Conservation (phyloP, 2,329 filamentous ascomycete species). For the Pseudofabraea citricarpa region DNA sequence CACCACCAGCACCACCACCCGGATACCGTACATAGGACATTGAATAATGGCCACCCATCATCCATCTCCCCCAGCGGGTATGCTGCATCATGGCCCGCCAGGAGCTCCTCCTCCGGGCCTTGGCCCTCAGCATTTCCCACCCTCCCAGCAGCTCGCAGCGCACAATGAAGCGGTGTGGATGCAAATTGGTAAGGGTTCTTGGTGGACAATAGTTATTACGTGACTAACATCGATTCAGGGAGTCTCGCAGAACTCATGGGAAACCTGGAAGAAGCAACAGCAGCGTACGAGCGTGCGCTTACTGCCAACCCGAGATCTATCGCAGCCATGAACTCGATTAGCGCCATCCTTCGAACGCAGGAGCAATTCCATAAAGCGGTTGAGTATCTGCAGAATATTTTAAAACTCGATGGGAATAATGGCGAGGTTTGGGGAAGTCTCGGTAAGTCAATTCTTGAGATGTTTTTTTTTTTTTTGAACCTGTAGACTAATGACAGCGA, state of each 20-base stretch:
- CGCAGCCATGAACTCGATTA: constrained; percentile 89
- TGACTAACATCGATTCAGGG: too few relatives aligned
- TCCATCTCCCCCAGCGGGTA: constrained; percentile 47
- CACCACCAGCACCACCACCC: not conserved
- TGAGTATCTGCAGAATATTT: constrained; percentile 84
- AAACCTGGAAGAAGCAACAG: constrained; percentile 82
- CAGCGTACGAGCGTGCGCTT: constrained; percentile 86
- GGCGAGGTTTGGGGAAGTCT: constrained; percentile 96
- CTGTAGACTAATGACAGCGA: constrained; percentile 16
- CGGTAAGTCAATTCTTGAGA: constrained; percentile 56
- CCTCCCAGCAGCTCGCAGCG: constrained; percentile 69
- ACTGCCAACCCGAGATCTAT: constrained; percentile 85
- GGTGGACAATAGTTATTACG: too few relatives aligned
- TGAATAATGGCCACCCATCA: constrained; percentile 27
- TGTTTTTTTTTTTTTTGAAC: too few relatives aligned
- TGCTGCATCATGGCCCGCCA: constrained; percentile 38
- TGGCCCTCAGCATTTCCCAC: constrained; percentile 18
- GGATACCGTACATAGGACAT: not conserved
- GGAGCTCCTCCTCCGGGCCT: constrained; percentile 22
- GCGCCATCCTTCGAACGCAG: constrained; percentile 82
- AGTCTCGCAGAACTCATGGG: constrained; percentile 83
- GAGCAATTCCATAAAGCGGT: constrained; percentile 93
- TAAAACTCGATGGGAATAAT: constrained; percentile 84
- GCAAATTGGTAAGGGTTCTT: constrained; percentile 66
- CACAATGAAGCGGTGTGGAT: constrained; percentile 90